These are phyloP conservation scores for Solanum tarapatanum DNA, from an alignment of 257 asterid species.

Conservation along the genomic window DNA sequence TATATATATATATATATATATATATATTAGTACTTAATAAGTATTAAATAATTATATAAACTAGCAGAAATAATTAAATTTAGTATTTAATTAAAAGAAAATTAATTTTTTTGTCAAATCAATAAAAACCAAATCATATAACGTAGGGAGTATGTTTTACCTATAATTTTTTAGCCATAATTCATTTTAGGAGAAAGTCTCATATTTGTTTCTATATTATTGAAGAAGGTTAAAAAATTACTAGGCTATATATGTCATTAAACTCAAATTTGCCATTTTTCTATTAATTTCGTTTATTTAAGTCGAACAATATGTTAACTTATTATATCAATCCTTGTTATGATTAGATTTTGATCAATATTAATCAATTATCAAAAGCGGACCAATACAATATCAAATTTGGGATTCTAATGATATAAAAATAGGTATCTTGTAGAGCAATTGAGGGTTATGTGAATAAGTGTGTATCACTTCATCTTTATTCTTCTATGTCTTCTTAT, in stretches of 20 bases:
- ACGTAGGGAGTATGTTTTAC: neutral
- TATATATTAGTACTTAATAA: too few relatives aligned
- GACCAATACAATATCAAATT: neutral
- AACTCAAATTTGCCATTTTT: neutral
- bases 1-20: too few relatives aligned
- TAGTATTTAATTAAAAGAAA: too few relatives aligned
- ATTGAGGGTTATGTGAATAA: neutral
- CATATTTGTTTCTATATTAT: neutral
- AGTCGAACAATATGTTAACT: neutral
- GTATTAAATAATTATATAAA: too few relatives aligned
- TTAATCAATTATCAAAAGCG: neutral
- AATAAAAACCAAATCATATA: too few relatives aligned
- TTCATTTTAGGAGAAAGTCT: neutral
- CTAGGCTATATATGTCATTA: neutral
- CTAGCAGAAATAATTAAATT: too few relatives aligned
- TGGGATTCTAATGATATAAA: neutral
- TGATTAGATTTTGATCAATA: too few relatives aligned
- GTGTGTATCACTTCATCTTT: neutral
- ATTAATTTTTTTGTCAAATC: neutral
- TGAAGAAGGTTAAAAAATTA: neutral
- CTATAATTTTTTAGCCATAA: too few relatives aligned
- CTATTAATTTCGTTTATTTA: too few relatives aligned
- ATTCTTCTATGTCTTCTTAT: neutral
- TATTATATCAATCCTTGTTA: neutral
- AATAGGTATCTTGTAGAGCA: neutral